These are phyloP conservation scores for Lasiosphaeris hirsuta DNA, from an alignment of 495 filamentous ascomycete species.

Conservation along the genomic window DNA sequence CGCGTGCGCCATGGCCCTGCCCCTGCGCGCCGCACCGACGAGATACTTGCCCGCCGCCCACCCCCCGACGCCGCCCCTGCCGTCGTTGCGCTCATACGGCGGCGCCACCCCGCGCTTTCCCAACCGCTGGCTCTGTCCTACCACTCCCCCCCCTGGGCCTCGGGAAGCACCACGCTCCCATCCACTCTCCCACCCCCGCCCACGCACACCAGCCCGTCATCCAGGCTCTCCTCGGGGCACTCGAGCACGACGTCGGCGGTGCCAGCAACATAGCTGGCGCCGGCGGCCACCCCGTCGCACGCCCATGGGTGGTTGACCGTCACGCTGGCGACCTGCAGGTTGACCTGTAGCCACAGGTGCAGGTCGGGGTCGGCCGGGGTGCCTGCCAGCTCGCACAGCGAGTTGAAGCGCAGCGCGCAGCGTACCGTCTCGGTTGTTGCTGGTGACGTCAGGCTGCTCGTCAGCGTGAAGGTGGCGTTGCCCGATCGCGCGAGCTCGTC, in stretches of 20 bases:
- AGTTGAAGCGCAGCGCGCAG: background rate
- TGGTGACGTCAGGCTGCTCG: background rate
- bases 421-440: background rate
- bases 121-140: background rate
- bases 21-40: background rate
- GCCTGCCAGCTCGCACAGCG: background rate
- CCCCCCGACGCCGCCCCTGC: background rate
- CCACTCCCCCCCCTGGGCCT: background rate
- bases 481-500: background rate
- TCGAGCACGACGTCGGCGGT: background rate
- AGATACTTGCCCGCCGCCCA: background rate
- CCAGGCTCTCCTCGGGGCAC: background rate
- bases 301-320: background rate
- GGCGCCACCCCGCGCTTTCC: background rate
- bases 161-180: no score
- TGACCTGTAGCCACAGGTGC: background rate
- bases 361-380: background rate
- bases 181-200: no score
- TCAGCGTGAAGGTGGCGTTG: slow-evolving; percentile 2
- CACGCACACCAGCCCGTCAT: no score
- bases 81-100: background rate
- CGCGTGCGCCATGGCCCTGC: background rate
- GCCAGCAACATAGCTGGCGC: background rate
- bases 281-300: background rate
- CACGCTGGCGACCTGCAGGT: background rate